These are phyloP conservation scores for Rhynchosporium agropyri DNA, from an alignment of 2,329 filamentous ascomycete species.

Conservation along the genomic window DNA sequence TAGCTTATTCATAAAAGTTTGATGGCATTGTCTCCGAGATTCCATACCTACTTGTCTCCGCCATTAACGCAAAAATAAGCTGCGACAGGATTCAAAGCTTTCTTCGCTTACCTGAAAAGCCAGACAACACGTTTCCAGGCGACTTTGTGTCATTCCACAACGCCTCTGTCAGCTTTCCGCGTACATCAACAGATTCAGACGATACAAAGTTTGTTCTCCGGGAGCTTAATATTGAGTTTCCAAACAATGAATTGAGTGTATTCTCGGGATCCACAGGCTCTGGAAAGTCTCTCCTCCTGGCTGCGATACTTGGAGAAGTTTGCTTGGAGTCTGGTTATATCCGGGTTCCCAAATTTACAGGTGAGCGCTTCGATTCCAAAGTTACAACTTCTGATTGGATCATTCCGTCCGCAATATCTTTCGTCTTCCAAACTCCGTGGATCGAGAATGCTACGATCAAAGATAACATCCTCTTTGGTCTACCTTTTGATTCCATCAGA, in stretches of 20 bases:
- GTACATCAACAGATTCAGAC: conserved; percentile 3
- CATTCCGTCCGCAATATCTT: conserved; percentile 67
- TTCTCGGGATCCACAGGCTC: conserved; percentile 76
- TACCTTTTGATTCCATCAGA: conserved; percentile 66
- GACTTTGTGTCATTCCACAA: conserved; percentile 64
- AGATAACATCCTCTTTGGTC: conserved; percentile 76
- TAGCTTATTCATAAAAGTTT: conserved; percentile 67
- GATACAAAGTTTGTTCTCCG: conserved; percentile 64
- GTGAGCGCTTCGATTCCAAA: conserved; percentile 56
- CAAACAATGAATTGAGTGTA: conserved; percentile 67
- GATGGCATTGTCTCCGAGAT: conserved; percentile 69
- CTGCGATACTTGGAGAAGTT: conserved; percentile 73
- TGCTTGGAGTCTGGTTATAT: conserved; percentile 67
- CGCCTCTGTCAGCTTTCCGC: conserved; percentile 66
- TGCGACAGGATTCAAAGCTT: conserved; percentile 71
- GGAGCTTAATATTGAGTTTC: conserved; percentile 67
- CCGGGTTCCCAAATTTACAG: conserved; percentile 48
- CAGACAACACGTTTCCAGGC: conserved; percentile 54
- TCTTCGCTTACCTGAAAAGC: conserved; percentile 65
- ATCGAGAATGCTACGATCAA: conserved; percentile 78
- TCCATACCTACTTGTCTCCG: conserved; percentile 69
- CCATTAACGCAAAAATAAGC: conserved; percentile 72
- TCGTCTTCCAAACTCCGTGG: conserved; percentile 79
- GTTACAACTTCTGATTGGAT: conserved; percentile 66
- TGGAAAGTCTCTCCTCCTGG: conserved; percentile 74